A percentile compares a stretch with the other conserved stretches of the same genome.
Conservation (phyloP, 345 rosid genomes). For the Euphorbia pulcherrima region DNA sequence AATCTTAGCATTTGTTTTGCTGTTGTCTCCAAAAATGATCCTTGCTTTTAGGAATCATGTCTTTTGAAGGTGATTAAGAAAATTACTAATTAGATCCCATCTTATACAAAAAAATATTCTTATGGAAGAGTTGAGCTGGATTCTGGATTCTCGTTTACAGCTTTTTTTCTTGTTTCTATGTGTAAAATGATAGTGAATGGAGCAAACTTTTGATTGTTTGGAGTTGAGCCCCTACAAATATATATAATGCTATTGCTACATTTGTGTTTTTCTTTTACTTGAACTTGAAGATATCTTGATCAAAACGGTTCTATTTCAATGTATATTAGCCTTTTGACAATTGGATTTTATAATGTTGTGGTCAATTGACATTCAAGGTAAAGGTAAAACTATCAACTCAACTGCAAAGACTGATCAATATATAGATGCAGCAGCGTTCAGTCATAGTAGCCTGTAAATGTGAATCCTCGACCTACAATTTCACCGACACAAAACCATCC, state of each 20-base stretch:
- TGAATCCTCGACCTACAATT: constrained; percentile 65
- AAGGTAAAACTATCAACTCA: neutral
- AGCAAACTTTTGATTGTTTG: no score
- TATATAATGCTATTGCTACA: neutral
- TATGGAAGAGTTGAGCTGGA: neutral
- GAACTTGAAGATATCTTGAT: no score
- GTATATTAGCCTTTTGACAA: no score
- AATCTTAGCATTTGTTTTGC: constrained; percentile 59
- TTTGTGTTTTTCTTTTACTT: neutral
- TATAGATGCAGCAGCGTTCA: constrained; percentile 19
- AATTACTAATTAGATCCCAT: neutral
- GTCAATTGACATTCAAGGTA: neutral
- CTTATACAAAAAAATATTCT: neutral
- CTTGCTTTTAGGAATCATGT: constrained; percentile 58
- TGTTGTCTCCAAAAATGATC: constrained; percentile 55
- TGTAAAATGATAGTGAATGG: neutral
- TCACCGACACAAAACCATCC: constrained; percentile 74
- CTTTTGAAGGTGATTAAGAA: constrained; percentile 15
- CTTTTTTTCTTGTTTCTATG: neutral
- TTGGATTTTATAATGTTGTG: neutral
- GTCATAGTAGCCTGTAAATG: constrained; percentile 57
- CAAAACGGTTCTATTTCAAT: neutral
- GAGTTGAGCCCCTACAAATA: no score
- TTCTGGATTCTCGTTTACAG: neutral
- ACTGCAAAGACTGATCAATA: neutral